Percentiles rank a stretch among this genome's conserved stretches.
These are phyloP conservation scores for Fagus crenata DNA, from an alignment of 306 rosid species.

Conservation along the genomic window DNA sequence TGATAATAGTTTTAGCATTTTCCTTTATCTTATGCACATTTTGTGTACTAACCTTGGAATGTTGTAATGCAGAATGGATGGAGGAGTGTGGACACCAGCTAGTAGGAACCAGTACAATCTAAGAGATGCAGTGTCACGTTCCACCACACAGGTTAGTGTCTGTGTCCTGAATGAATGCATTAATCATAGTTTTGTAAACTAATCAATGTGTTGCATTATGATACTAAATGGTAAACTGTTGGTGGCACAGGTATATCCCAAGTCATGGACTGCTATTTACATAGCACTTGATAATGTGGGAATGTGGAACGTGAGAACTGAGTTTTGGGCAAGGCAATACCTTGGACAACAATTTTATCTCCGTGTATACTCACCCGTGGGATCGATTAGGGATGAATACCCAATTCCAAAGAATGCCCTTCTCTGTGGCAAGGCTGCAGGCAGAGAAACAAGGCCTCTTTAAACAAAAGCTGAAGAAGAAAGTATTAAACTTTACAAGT, in stretches of 20 bases:
- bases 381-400: constrained; percentile 71
- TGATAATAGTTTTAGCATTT: no score
- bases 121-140: constrained; percentile 72
- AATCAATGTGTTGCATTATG: no score
- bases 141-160: constrained; percentile 74
- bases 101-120: constrained; percentile 77
- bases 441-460: constrained; percentile 40
- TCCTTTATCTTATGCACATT: neutral
- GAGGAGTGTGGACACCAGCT: constrained; percentile 72
- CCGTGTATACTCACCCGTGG: constrained; percentile 76
- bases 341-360: constrained; percentile 90
- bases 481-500: constrained; percentile 11
- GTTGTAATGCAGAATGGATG: constrained; percentile 71
- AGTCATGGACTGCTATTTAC: constrained; percentile 93
- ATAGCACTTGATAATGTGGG: constrained; percentile 86
- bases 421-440: constrained; percentile 76
- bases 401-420: constrained; percentile 87
- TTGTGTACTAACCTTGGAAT: neutral
- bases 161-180: neutral
- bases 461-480: constrained; percentile 16
- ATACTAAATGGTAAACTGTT: neutral
- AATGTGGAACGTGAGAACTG: constrained; percentile 85
- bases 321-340: constrained; percentile 87
- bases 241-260: constrained; percentile 72
- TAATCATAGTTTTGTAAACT: neutral